Conservation (phyloP, 148 eudicot genomes). For the Chenopodium formosanum region DNA sequence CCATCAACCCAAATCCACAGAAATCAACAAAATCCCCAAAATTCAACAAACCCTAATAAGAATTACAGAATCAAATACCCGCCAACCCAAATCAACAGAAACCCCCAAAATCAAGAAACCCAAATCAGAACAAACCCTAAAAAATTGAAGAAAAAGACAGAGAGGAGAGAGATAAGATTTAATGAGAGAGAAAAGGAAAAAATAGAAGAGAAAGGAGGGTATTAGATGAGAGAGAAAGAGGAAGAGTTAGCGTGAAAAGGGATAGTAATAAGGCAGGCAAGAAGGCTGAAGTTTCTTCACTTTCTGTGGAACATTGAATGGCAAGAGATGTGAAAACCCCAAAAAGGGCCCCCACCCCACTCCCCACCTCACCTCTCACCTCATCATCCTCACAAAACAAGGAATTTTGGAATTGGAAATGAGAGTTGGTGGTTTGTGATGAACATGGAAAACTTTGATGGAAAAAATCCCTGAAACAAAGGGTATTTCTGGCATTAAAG, state of each 20-base stretch:
- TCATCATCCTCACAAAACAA: no score
- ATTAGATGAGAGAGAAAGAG: slow-evolving; percentile 18
- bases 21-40: no score
- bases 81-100: slow-evolving; percentile 13
- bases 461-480: not conserved
- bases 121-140: slow-evolving; percentile 19
- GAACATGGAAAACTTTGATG: slow-evolving; percentile 22
- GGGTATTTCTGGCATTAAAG: slow-evolving; percentile 29
- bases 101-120: slow-evolving; percentile 10
- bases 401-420: not conserved
- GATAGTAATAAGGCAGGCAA: not conserved
- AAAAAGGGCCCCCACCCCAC: slow-evolving; percentile 30
- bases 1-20: no score
- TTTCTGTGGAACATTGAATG: slow-evolving; percentile 30
- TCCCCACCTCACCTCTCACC: not conserved
- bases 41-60: no score
- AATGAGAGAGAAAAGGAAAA: not conserved
- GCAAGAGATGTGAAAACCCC: slow-evolving; percentile 31
- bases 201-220: not conserved
- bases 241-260: not conserved
- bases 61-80: slow-evolving; percentile 20
- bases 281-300: not conserved
- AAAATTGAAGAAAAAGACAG: slow-evolving; percentile 13
- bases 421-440: slow-evolving; percentile 20
- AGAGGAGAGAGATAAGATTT: not conserved